Evolutionary conservation across 192 early-diverging fungal genomes (phyloP).

Genomic region (Dissophora ornata): DNA sequence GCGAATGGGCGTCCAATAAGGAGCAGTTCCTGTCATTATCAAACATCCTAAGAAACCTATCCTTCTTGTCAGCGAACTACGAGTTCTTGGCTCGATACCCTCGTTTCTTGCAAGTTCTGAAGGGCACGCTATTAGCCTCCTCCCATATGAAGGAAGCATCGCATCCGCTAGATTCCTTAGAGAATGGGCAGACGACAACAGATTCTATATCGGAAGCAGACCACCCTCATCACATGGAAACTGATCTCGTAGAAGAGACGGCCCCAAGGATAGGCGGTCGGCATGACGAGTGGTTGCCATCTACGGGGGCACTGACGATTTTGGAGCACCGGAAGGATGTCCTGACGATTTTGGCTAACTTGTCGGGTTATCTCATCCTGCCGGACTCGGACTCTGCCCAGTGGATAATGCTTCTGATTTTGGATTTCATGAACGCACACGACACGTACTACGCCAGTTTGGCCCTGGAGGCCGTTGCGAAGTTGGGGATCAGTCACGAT

Average conservation of each 20-base stretch:
- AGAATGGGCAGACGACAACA: neutral
- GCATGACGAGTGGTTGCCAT: slow-evolving; percentile 14
- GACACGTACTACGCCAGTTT: slow-evolving; percentile 70
- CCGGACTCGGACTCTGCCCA: slow-evolving; percentile 46
- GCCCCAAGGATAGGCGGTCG: neutral
- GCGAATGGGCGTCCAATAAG: slow-evolving; percentile 40
- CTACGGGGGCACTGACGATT: slow-evolving; percentile 47
- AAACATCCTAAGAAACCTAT: slow-evolving; percentile 67
- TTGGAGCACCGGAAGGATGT: slow-evolving; percentile 75
- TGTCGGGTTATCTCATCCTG: slow-evolving; percentile 61
- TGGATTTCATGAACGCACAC: slow-evolving; percentile 66
- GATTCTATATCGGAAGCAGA: neutral
- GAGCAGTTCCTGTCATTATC: slow-evolving; percentile 65
- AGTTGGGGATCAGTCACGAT: slow-evolving; percentile 67
- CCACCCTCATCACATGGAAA: neutral
- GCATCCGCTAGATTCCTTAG: neutral
- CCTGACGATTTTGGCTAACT: slow-evolving; percentile 72
- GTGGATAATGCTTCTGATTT: slow-evolving; percentile 58
- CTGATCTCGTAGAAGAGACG: neutral
- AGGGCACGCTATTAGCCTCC: slow-evolving; percentile 34
- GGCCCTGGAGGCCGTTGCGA: slow-evolving; percentile 71
- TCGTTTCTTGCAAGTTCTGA: slow-evolving; percentile 56
- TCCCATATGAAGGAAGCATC: slow-evolving; percentile 28
- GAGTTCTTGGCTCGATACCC: slow-evolving; percentile 60
- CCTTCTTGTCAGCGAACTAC: slow-evolving; percentile 62